Base-by-base conservation (phyloP, 805 yeast genomes). In the Saccharomycopsis fermentans region DNA sequence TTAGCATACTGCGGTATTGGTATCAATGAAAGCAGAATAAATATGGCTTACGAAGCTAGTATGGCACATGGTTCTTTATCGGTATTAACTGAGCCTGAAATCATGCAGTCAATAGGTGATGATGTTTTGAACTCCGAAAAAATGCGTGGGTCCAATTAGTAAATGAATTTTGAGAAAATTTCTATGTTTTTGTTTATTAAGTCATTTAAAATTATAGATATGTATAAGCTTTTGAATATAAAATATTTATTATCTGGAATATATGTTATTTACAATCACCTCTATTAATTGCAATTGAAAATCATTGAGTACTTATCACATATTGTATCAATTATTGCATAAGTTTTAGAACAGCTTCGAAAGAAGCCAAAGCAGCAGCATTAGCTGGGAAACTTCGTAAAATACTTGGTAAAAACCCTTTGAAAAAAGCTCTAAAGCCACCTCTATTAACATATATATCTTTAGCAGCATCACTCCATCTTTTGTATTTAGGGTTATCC, bases 311-410 rank as follows among this genome's bases (percentile, higher is more conserved):
- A 27, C 4, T 40, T 5, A 37, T 37, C 35, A 37, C 6, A 37
- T 12, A 37, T 21, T 37, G 12, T 14, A 9, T 6, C 14, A 19
- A 43, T 24, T 9, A 43, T 17, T 57, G 57, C 34, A 59, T 39
- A 6, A 59, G 27, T 57, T 92, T 78, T 83, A 89, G 79, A n/a
- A 83, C 89, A 19, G 87, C 84, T 70, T 90, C 96, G 68, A 89
- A 90, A 1, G 94, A 89, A 4, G 92, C 95, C 60, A 90, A 73
- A 0, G 97, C 97, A 16, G 96, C 91, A 1, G 96, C 97, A 69
- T 90, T 90, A 1, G 96, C 95, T 1, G 97, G 97, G 78, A 90
- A 90, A 21, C 96, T 87, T 63, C 96, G 77, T 63, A 83, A 67
- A 34, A 89, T 84, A 5, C 88, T 81, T 6, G 96, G 96, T 6